A percentile compares a stretch with the other conserved stretches of the same genome.
Evolutionary conservation across 164 flowering plant species (phyloP).

Genomic region (Dillenia suffruticosa): DNA sequence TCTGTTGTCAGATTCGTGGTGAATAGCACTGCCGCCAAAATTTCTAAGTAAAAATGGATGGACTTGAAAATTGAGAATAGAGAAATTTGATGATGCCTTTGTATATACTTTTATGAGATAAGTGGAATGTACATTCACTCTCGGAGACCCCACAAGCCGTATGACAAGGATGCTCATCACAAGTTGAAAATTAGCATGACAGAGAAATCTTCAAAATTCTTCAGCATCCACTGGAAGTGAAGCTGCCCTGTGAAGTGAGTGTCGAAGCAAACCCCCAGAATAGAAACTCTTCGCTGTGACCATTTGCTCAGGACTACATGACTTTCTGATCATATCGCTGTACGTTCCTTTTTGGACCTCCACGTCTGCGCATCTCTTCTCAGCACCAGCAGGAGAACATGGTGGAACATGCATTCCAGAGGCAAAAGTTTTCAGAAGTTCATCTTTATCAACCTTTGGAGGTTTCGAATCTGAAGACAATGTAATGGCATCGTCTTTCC

Average conservation of each 20-base stretch:
- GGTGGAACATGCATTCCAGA: conserved; percentile 17
- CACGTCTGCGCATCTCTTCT: conserved; percentile 16
- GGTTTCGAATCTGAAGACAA: conserved; percentile 8
- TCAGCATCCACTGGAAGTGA: conserved; percentile 64
- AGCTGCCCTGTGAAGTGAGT: conserved; percentile 59
- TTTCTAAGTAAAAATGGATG: too few relatives aligned
- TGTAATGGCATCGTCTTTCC: conserved; percentile 1
- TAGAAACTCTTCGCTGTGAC: conserved; percentile 55
- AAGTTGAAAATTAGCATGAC: too few relatives aligned
- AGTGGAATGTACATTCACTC: too few relatives aligned
- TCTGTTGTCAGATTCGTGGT: too few relatives aligned
- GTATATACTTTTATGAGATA: too few relatives aligned
- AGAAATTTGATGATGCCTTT: too few relatives aligned
- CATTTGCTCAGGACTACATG: conserved; percentile 39
- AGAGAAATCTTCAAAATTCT: conserved; percentile 19
- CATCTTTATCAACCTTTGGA: conserved; percentile 15
- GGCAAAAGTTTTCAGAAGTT: conserved; percentile 13
- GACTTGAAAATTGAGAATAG: too few relatives aligned
- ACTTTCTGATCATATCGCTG: conserved; percentile 17
- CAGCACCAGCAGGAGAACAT: conserved; percentile 8
- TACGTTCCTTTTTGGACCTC: conserved; percentile 16
- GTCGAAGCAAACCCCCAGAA: conserved; percentile 40
- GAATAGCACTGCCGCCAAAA: too few relatives aligned
- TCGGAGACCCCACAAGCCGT: too few relatives aligned
- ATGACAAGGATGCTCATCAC: too few relatives aligned